These are phyloP conservation scores for Emericellopsis terricola DNA, from an alignment of 495 filamentous ascomycete species.

Conservation along the genomic window DNA sequence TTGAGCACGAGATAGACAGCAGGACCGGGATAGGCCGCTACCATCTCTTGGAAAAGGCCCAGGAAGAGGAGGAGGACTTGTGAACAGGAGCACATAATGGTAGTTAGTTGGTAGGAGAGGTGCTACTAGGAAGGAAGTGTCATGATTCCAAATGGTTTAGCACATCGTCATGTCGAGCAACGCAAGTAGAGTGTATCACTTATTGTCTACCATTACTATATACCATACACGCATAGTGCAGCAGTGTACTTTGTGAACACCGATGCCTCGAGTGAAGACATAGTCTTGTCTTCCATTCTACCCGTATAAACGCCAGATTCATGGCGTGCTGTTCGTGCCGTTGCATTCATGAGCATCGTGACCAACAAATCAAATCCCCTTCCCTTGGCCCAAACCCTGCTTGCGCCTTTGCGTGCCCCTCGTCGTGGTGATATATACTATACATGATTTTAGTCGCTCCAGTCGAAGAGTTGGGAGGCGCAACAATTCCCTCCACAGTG, in stretches of 20 bases:
- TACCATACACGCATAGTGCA: neutral
- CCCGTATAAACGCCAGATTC: too few species aligned
- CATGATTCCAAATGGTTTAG: too few species aligned
- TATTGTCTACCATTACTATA: neutral
- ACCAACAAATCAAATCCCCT: neutral
- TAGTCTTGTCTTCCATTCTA: too few species aligned
- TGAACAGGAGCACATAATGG: too few species aligned
- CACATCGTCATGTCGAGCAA: too few species aligned
- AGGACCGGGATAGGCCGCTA: neutral
- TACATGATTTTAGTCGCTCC: conserved; percentile 3
- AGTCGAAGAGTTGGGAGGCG: conserved; percentile 5
- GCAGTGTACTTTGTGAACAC: neutral
- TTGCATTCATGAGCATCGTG: neutral
- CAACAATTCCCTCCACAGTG: too few species aligned
- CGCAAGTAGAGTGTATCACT: too few species aligned
- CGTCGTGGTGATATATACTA: too few species aligned
- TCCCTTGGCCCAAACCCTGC: neutral
- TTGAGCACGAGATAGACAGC: conserved; percentile 42
- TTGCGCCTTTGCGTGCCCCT: too few species aligned
- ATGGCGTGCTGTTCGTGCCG: neutral
- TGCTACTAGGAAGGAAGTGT: too few species aligned
- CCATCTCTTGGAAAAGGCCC: conserved; percentile 1
- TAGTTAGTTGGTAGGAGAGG: too few species aligned
- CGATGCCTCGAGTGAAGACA: too few species aligned
- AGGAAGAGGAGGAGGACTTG: conserved; percentile 1